Evolutionary conservation across 306 rosid genomes (phyloP).

Genomic region (Rubus parviflorus): DNA sequence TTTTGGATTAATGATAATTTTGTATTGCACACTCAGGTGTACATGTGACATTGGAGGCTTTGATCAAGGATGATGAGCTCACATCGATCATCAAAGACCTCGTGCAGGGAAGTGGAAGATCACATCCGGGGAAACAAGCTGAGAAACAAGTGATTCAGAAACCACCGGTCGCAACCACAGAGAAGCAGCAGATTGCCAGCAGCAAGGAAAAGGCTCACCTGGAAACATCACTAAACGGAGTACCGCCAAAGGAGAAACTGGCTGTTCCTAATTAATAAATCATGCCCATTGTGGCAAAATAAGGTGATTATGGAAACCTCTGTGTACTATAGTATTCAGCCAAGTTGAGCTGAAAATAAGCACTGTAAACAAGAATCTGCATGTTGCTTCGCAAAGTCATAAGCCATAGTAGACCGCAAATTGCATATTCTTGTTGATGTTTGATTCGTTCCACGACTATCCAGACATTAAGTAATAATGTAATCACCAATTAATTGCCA

Average conservation of each 20-base stretch:
- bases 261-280: slow-evolving; percentile 27
- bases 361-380: background rate
- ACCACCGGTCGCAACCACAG: slow-evolving; percentile 26
- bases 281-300: background rate
- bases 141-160: slow-evolving; percentile 26
- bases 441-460: background rate
- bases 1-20: background rate
- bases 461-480: background rate
- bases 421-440: background rate
- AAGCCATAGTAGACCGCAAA: background rate
- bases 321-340: background rate
- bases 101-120: slow-evolving; percentile 64
- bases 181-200: slow-evolving; percentile 32
- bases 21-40: slow-evolving; percentile 51
- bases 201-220: slow-evolving; percentile 29
- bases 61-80: slow-evolving; percentile 67
- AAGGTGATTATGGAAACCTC: background rate
- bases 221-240: slow-evolving; percentile 29
- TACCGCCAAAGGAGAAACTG: slow-evolving; percentile 32
- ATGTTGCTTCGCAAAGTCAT: background rate
- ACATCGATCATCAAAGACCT: slow-evolving; percentile 60
- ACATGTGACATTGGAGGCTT: slow-evolving; percentile 77
- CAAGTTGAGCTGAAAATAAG: background rate
- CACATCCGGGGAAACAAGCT: slow-evolving; percentile 51
- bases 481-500: background rate